Evolutionary conservation across 2,329 filamentous ascomycete species (phyloP).

Genomic region (Trichoderma breve): DNA sequence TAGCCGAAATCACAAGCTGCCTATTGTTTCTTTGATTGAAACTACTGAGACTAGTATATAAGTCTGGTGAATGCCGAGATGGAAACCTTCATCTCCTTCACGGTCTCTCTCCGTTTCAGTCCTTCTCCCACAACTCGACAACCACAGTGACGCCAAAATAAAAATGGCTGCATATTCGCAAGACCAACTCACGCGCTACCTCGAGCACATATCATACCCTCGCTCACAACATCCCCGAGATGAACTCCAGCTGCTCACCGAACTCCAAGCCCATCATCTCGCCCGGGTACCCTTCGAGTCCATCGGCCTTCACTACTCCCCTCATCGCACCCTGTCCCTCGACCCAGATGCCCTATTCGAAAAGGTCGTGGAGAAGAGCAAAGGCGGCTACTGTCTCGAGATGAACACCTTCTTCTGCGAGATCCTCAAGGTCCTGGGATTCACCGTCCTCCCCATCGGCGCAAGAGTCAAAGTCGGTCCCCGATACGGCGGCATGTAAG

Average conservation of each 20-base stretch:
- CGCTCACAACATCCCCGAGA: conserved; percentile 24
- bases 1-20: background rate
- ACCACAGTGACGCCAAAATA: background rate
- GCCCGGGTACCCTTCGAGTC: conserved; percentile 55
- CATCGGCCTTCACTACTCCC: conserved; percentile 51
- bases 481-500: conserved; percentile 13
- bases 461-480: conserved; percentile 37
- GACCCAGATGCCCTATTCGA: conserved; percentile 42
- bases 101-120: background rate
- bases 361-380: conserved; percentile 44
- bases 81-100: background rate
- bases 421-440: conserved; percentile 49
- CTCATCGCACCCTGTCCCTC: conserved; percentile 36
- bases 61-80: background rate
- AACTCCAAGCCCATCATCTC: conserved; percentile 43
- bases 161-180: conserved; percentile 20
- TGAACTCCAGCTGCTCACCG: conserved; percentile 31
- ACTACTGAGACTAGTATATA: background rate
- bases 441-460: conserved; percentile 48
- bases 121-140: background rate
- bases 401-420: conserved; percentile 45
- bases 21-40: background rate
- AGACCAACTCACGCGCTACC: conserved; percentile 32
- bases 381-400: conserved; percentile 57
- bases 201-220: conserved; percentile 32